phyloP scores from a whole-genome alignment of 208 protist species.

The Leishmania tropica region DNA sequence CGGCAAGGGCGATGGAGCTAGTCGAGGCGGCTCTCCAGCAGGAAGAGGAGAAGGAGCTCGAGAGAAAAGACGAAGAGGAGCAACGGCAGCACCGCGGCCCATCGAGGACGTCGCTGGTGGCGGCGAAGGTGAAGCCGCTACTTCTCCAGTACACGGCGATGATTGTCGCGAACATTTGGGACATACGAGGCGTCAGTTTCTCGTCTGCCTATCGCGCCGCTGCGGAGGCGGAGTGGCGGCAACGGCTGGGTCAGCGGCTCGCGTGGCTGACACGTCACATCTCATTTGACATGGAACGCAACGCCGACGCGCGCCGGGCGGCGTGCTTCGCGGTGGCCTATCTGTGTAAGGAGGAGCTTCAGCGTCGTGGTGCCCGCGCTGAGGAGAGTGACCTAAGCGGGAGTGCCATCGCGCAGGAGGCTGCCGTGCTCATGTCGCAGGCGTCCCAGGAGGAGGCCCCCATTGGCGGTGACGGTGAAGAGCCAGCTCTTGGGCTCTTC shows the following conservation, averaged over 20 bases:
- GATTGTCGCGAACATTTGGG: slow-evolving; percentile 55
- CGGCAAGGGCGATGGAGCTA: slow-evolving; percentile 24
- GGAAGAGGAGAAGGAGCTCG: background rate
- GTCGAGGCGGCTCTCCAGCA: slow-evolving; percentile 6
- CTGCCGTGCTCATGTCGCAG: slow-evolving; percentile 2
- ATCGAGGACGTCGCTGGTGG: background rate
- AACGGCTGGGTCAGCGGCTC: slow-evolving; percentile 12
- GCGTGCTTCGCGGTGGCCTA: slow-evolving; percentile 25
- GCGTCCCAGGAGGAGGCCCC: background rate
- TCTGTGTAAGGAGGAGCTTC: slow-evolving; percentile 23
- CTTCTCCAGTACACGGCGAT: background rate
- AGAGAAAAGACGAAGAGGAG: background rate
- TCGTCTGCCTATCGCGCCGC: slow-evolving; percentile 6
- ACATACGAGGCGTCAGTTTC: slow-evolving; percentile 35
- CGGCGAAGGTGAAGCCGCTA: slow-evolving; percentile 6
- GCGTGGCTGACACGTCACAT: slow-evolving; percentile 12
- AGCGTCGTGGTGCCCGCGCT: background rate
- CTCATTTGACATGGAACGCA: slow-evolving; percentile 3
- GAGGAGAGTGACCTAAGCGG: background rate
- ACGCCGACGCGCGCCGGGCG: slow-evolving; percentile 9
- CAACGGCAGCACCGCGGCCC: too few relatives aligned
- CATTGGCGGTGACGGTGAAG: background rate
- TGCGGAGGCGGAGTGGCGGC: slow-evolving; percentile 15
- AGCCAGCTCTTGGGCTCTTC: background rate
- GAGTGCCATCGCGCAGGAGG: slow-evolving; percentile 6